Evolutionary conservation across 2,329 filamentous ascomycete genomes (phyloP).

Genomic region (Orbilia quercus): DNA sequence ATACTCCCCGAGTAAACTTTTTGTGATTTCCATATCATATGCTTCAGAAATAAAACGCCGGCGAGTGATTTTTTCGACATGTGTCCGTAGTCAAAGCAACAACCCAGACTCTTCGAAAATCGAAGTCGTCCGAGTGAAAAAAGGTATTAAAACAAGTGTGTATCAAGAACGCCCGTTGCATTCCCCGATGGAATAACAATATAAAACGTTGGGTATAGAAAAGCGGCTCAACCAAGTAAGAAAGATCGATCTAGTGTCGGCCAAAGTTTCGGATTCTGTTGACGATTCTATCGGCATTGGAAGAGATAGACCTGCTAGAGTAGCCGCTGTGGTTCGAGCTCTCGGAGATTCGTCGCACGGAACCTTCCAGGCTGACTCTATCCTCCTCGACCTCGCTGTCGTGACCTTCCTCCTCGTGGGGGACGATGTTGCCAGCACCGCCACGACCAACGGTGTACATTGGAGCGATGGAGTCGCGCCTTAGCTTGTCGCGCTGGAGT

Average conservation of each 20-base stretch:
- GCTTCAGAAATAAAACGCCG: slow-evolving; percentile 35
- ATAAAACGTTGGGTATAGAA: slow-evolving; percentile 31
- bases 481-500: slow-evolving; percentile 69
- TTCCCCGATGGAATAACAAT: slow-evolving; percentile 38
- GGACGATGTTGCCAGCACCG: slow-evolving; percentile 71
- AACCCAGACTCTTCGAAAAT: slow-evolving; percentile 9
- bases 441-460: slow-evolving; percentile 74
- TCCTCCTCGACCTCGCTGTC: slow-evolving; percentile 50
- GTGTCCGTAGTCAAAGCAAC: slow-evolving; percentile 10
- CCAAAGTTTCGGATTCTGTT: slow-evolving; percentile 52
- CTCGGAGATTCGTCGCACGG: slow-evolving; percentile 46
- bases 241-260: slow-evolving; percentile 27
- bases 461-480: slow-evolving; percentile 68
- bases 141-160: slow-evolving; percentile 40
- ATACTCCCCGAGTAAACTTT: slow-evolving; percentile 41
- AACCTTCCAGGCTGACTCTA: slow-evolving; percentile 47
- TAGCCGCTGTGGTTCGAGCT: slow-evolving; percentile 43
- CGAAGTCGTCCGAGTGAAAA: slow-evolving; percentile 16
- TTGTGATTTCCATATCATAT: slow-evolving; percentile 44
- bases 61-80: slow-evolving; percentile 41
- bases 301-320: slow-evolving; percentile 42
- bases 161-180: slow-evolving; percentile 37
- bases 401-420: slow-evolving; percentile 56
- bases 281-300: slow-evolving; percentile 53
- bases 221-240: slow-evolving; percentile 8